Conservation (phyloP, 257 asterid species). For the Voacanga thouarsii region DNA sequence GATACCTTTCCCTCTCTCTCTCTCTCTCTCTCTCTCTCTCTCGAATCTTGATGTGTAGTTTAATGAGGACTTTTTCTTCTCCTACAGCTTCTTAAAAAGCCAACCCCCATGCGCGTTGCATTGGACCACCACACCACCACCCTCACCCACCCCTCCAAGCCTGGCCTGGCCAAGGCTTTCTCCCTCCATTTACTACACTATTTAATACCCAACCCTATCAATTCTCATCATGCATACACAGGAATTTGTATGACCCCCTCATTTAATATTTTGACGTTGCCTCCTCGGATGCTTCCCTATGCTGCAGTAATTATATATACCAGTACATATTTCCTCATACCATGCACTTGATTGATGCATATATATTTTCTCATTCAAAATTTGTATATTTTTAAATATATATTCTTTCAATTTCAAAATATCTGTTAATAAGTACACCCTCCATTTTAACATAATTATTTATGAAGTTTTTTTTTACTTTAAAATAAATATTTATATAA, state of each 20-base stretch:
- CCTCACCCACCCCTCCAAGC: too few relatives aligned
- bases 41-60: conserved; percentile 16
- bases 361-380: too few relatives aligned
- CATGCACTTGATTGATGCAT: too few relatives aligned
- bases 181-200: neutral
- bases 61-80: conserved; percentile 19
- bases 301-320: too few relatives aligned
- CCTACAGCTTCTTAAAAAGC: neutral
- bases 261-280: neutral
- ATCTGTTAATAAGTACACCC: too few relatives aligned
- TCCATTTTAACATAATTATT: too few relatives aligned
- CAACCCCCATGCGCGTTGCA: conserved; percentile 30
- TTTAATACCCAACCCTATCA: neutral
- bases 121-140: conserved; percentile 40
- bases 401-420: too few relatives aligned
- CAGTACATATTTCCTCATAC: too few relatives aligned
- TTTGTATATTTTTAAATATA: too few relatives aligned
- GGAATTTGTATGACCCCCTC: conserved; percentile 3
- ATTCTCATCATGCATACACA: conserved; percentile 14
- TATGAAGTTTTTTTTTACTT: too few relatives aligned
- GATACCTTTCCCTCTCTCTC: conserved; percentile 27
- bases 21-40: conserved; percentile 16
- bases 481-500: too few relatives aligned
- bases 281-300: neutral
- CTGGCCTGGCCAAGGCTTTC: neutral